Conservation (phyloP, 768 basidiomycete genomes). For the Phlegmacium glaucopus region DNA sequence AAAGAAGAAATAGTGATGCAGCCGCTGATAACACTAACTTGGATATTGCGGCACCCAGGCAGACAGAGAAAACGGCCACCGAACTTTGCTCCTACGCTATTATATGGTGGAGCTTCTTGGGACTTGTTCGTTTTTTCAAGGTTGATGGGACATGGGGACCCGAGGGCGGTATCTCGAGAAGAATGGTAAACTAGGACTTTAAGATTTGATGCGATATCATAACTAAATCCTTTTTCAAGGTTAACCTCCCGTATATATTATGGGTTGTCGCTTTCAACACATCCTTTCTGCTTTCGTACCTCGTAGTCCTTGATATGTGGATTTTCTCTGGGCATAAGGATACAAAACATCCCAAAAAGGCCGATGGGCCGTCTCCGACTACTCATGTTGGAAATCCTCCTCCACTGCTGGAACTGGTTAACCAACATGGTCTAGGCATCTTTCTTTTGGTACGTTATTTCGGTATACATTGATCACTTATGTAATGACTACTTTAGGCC, state of each 20-base stretch:
- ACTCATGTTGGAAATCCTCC: conserved; percentile 31
- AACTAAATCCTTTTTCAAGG: conserved; percentile 40
- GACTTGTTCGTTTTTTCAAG: conserved; percentile 28
- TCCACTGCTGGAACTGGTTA: conserved; percentile 73
- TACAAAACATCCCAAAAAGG: neutral
- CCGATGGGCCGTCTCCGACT: conserved; percentile 5
- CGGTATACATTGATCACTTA: neutral
- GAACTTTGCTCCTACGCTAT: conserved; percentile 75
- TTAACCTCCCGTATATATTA: conserved; percentile 83
- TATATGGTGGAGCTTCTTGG: conserved; percentile 73
- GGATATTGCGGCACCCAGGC: conserved; percentile 37
- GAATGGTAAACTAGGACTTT: conserved; percentile 34
- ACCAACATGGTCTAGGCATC: conserved; percentile 71
- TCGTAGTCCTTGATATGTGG: conserved; percentile 62
- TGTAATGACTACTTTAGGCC: conserved; percentile 45
- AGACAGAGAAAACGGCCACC: conserved; percentile 70
- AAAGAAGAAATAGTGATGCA: conserved; percentile 12
- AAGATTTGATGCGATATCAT: neutral
- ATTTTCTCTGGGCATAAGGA: conserved; percentile 51
- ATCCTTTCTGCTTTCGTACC: conserved; percentile 77
- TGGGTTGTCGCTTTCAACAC: conserved; percentile 92
- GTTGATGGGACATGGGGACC: conserved; percentile 34
- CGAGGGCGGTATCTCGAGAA: conserved; percentile 38
- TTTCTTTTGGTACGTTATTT: conserved; percentile 72
- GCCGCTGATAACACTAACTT: conserved; percentile 12